A percentile compares a stretch with the other conserved stretches of the same genome.
These are phyloP conservation scores for Diaporthe amygdali DNA, from an alignment of 2,329 filamentous ascomycete genomes.

Conservation along the genomic window DNA sequence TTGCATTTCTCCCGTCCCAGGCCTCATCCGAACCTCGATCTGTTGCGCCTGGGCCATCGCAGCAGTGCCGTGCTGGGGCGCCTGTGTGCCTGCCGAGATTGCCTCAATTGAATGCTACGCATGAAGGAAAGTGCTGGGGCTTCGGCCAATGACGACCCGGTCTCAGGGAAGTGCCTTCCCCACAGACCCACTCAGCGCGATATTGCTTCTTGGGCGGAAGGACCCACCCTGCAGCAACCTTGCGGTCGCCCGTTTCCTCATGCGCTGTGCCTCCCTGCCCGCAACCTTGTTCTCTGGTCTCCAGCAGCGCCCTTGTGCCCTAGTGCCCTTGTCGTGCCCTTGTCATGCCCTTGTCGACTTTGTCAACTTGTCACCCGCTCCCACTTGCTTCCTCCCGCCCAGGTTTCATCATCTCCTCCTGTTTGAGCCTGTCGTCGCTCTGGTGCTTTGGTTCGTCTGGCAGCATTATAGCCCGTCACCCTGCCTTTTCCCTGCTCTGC, in stretches of 20 bases:
- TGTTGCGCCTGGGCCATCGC: neutral
- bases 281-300: neutral
- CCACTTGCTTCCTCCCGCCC: neutral
- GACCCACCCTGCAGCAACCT: constrained; percentile 13
- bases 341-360: neutral
- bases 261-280: constrained; percentile 17
- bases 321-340: neutral
- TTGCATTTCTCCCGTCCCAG: neutral
- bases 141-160: neutral
- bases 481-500: neutral
- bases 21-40: neutral
- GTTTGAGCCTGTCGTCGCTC: constrained; percentile 4
- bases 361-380: constrained; percentile 12
- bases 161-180: constrained; percentile 4
- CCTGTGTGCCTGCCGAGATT: constrained; percentile 8
- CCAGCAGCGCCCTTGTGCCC: neutral
- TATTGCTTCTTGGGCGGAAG: constrained; percentile 12
- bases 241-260: constrained; percentile 9
- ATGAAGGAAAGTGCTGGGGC: constrained; percentile 3
- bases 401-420: constrained; percentile 24
- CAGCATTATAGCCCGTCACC: neutral
- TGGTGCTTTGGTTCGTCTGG: constrained; percentile 17
- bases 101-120: constrained; percentile 1
- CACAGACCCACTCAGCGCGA: constrained; percentile 19
- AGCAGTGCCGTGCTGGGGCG: neutral